Percentiles rank a stretch among this genome's conserved stretches.
These are phyloP conservation scores for Favolaschia claudopus DNA, from an alignment of 768 basidiomycete species.

Conservation along the genomic window DNA sequence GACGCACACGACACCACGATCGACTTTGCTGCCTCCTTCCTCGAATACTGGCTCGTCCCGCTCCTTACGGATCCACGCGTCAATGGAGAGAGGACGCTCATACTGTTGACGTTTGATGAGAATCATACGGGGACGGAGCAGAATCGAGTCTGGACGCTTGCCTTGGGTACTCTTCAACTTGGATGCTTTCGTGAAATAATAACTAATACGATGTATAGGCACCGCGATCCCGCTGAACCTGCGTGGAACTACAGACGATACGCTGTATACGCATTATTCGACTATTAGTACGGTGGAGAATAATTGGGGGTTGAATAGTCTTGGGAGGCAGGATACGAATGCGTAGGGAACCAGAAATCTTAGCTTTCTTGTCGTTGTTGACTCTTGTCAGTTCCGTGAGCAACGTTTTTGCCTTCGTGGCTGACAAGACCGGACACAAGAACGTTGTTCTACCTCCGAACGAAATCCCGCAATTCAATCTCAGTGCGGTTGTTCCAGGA, in stretches of 20 bases:
- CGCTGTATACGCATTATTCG: conserved; percentile 71
- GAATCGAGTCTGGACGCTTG: conserved; percentile 55
- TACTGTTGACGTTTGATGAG: conserved; percentile 72
- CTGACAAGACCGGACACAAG: conserved; percentile 50
- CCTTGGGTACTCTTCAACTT: conserved; percentile 39
- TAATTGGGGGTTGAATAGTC: conserved; percentile 68
- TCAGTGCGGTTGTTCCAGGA: conserved; percentile 50
- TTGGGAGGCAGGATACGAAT: conserved; percentile 66
- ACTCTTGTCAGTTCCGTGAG: conserved; percentile 35
- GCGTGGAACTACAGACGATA: conserved; percentile 54
- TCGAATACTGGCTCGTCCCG: conserved; percentile 58
- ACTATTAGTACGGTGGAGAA: conserved; percentile 60
- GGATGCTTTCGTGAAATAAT: not conserved
- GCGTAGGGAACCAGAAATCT: conserved; percentile 37
- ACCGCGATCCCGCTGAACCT: conserved; percentile 50
- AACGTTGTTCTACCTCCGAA: conserved; percentile 29
- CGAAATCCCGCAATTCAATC: conserved; percentile 46
- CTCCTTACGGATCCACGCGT: conserved; percentile 58
- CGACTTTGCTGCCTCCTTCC: conserved; percentile 54
- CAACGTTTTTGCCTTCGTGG: conserved; percentile 64
- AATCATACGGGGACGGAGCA: conserved; percentile 47
- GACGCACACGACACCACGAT: conserved; percentile 69
- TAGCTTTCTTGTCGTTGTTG: not conserved
- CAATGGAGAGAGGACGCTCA: conserved; percentile 61
- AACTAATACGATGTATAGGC: not conserved